Base-by-base conservation (phyloP, 805 yeast species). In the Candida piceae region DNA sequence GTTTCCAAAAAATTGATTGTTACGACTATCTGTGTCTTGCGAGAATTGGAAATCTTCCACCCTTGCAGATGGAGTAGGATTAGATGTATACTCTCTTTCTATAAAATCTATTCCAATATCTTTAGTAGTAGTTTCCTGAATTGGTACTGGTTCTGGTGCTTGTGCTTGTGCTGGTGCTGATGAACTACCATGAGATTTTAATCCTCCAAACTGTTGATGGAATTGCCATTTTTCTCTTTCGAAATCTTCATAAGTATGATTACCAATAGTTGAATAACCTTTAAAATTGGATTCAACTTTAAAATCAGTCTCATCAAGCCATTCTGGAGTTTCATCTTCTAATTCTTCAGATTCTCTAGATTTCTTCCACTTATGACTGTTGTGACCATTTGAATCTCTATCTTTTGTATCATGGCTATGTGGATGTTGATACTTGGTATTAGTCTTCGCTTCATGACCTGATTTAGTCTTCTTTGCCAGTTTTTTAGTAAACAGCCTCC, bases 281-380 rank as follows among this genome's bases (percentile, higher is more conserved):
- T 53, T 45, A 27, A 58, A 52, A 40, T 49, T 55, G n/a, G 42
- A 30, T 30, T 58, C 63, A 9, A 52, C 52, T 29, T 55, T 53
- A 42, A 58, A 58, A 35, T 58, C 60, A 2, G 58, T 51, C 28
- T 57, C 63, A 15, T 48, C 52, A 24, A 51, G 42, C 63, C 63
- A 58, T 34, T 50, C 61, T 1, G 63, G 63, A 10, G 33, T 32
- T 12, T 45, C 55, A 4, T 53, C 57, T 7, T 48, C 52, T 2
- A 20, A 21, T 4, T 30, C 32, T 9, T 42, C 50, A 15, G 23
- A 32, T 16, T 44, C 44, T 2, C 32, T 34, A 3, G 19, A 24
- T 22, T 28, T 18, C 18, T 26, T 30, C 5, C 22, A 11, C 27
- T 36, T 41, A n/a, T 15, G 22, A 22, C 28, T 23, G 35, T 19